phyloP scores from a whole-genome alignment of 179 eudicot genomes.

The Carnegiea gigantea region DNA sequence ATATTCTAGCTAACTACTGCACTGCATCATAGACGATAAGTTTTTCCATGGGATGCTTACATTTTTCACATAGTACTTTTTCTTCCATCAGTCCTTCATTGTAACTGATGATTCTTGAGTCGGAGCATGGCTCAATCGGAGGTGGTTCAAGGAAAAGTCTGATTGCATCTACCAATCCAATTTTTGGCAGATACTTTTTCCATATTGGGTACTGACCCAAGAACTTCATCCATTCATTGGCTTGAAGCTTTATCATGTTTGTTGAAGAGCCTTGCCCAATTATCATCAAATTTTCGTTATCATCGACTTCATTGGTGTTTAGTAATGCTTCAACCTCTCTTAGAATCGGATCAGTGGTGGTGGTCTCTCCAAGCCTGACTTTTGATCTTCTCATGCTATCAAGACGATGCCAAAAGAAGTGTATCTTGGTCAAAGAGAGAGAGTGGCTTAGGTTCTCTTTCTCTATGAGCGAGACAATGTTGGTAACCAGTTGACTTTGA shows the following conservation, averaged over 20 bases:
- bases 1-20: slow-evolving; percentile 3
- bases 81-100: slow-evolving; percentile 35
- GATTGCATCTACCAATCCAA: slow-evolving; percentile 52
- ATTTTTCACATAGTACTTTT: slow-evolving; percentile 38
- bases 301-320: slow-evolving; percentile 15
- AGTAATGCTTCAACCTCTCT: slow-evolving; percentile 37
- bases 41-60: slow-evolving; percentile 46
- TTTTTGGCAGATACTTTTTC: slow-evolving; percentile 34
- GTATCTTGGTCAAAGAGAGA: slow-evolving; percentile 37
- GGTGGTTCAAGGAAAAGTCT: slow-evolving; percentile 37
- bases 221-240: slow-evolving; percentile 28
- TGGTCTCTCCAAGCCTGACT: slow-evolving; percentile 23
- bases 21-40: slow-evolving; percentile 28
- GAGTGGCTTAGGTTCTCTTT: slow-evolving; percentile 35
- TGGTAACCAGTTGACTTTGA: slow-evolving; percentile 27
- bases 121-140: slow-evolving; percentile 35
- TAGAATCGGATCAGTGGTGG: slow-evolving; percentile 31
- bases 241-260: slow-evolving; percentile 41
- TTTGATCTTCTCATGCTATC: slow-evolving; percentile 54
- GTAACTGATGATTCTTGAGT: slow-evolving; percentile 33
- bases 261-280: slow-evolving; percentile 44
- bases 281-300: slow-evolving; percentile 48
- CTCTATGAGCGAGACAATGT: slow-evolving; percentile 34
- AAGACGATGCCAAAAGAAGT: slow-evolving; percentile 63
- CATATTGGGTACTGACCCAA: slow-evolving; percentile 28